phyloP scores from a whole-genome alignment of 345 rosid species.

The Physaria fendleri region DNA sequence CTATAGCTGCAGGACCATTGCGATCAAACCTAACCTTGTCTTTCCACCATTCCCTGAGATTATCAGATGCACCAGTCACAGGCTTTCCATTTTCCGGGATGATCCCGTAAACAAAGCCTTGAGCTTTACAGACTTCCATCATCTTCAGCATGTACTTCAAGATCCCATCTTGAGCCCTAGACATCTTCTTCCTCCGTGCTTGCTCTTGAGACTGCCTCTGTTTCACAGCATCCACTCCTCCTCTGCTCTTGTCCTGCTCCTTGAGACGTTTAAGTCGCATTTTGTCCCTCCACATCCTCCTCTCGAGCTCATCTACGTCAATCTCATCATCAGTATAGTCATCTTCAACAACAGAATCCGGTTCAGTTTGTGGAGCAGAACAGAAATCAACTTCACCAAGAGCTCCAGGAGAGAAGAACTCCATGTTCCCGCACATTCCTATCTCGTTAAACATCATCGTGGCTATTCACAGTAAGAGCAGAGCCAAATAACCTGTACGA shows the following conservation, averaged over 20 bases:
- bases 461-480: not conserved
- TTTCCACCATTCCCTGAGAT: constrained; percentile 98
- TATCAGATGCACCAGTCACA: constrained; percentile 91
- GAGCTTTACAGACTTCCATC: constrained; percentile 96
- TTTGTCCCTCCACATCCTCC: constrained; percentile 95
- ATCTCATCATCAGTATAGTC: constrained; percentile 98
- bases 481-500: constrained; percentile 4
- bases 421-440: constrained; percentile 75
- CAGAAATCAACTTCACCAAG: constrained; percentile 49
- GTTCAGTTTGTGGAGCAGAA: constrained; percentile 42
- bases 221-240: constrained; percentile 62
- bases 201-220: constrained; percentile 83
- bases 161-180: constrained; percentile 98
- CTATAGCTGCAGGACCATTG: constrained; percentile 93
- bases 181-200: constrained; percentile 98
- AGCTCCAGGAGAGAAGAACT: constrained; percentile 48
- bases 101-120: constrained; percentile 92
- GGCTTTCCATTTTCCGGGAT: constrained; percentile 97
- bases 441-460: constrained; percentile 72
- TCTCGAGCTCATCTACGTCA: constrained; percentile 76
- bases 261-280: constrained; percentile 77
- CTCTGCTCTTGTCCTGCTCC: constrained; percentile 70
- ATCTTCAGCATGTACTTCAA: constrained; percentile 96
- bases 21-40: constrained; percentile 96
- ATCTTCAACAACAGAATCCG: constrained; percentile 57